phyloP scores from a whole-genome alignment of 1,284 basidiomycete genomes.

The Marasmius fiardii region DNA sequence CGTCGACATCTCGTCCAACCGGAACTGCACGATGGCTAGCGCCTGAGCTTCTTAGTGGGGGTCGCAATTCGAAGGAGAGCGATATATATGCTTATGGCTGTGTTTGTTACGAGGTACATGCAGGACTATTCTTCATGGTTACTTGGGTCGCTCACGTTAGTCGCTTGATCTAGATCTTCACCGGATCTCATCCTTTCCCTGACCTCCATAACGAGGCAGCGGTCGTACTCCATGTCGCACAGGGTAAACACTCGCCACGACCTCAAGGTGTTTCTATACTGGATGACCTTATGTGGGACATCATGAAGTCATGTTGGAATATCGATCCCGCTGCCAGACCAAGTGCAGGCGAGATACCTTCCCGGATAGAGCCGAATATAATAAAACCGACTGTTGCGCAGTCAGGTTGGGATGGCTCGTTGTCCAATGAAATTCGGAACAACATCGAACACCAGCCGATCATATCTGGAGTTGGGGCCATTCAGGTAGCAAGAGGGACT shows the following conservation, averaged over 20 bases:
- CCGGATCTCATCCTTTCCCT: background rate
- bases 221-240: background rate
- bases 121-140: background rate
- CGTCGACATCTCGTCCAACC: background rate
- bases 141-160: background rate
- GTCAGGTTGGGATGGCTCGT: background rate
- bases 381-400: background rate
- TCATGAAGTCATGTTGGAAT: background rate
- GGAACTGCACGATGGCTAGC: background rate
- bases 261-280: background rate
- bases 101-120: background rate
- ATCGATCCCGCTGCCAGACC: background rate
- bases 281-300: background rate
- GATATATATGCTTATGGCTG: background rate
- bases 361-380: background rate
- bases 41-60: background rate
- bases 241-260: background rate
- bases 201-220: background rate
- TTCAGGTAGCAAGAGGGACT: too few relatives aligned
- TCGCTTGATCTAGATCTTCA: background rate
- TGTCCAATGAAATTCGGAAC: background rate
- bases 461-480: too few relatives aligned
- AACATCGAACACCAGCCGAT: background rate
- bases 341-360: background rate
- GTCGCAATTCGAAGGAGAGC: background rate